A percentile compares a stretch with the other conserved stretches of the same genome.
Conservation (phyloP, 2,329 filamentous ascomycete genomes). For the Acarospora socialis region DNA sequence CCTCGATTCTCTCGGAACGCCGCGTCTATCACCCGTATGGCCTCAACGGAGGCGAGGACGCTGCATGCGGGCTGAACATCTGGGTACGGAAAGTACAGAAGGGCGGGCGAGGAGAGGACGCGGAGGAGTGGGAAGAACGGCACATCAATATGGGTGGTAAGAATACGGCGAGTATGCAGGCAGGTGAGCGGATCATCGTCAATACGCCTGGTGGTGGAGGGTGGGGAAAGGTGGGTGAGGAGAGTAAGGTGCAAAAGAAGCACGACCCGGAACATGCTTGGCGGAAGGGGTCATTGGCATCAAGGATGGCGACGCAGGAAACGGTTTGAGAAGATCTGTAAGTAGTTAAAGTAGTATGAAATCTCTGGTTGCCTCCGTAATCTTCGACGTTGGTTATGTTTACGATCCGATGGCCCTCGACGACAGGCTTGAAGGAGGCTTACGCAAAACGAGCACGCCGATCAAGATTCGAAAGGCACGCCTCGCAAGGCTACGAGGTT, state of each 20-base stretch:
- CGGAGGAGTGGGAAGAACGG: slow-evolving; percentile 26
- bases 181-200: slow-evolving; percentile 47
- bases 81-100: slow-evolving; percentile 66
- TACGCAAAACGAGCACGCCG: no score
- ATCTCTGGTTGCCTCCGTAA: no score
- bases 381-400: no score
- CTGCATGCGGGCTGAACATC: slow-evolving; percentile 64
- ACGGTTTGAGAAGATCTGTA: slow-evolving; percentile 1
- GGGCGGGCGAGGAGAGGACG: slow-evolving; percentile 17
- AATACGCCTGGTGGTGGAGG: slow-evolving; percentile 42
- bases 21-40: slow-evolving; percentile 69
- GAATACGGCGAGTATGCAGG: slow-evolving; percentile 46
- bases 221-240: slow-evolving; percentile 38
- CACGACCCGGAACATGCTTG: slow-evolving; percentile 20
- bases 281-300: slow-evolving; percentile 14
- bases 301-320: slow-evolving; percentile 13
- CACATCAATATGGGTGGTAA: slow-evolving; percentile 47
- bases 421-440: no score
- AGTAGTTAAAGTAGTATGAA: no score
- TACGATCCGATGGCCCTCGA: no score
- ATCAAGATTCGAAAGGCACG: no score
- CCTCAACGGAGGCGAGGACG: slow-evolving; percentile 68
- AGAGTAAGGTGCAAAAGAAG: slow-evolving; percentile 25
- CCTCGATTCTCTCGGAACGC: slow-evolving; percentile 64
- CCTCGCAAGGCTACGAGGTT: no score